These are phyloP conservation scores for Drechslera avenae DNA, from an alignment of 2,329 filamentous ascomycete species.

Conservation along the genomic window DNA sequence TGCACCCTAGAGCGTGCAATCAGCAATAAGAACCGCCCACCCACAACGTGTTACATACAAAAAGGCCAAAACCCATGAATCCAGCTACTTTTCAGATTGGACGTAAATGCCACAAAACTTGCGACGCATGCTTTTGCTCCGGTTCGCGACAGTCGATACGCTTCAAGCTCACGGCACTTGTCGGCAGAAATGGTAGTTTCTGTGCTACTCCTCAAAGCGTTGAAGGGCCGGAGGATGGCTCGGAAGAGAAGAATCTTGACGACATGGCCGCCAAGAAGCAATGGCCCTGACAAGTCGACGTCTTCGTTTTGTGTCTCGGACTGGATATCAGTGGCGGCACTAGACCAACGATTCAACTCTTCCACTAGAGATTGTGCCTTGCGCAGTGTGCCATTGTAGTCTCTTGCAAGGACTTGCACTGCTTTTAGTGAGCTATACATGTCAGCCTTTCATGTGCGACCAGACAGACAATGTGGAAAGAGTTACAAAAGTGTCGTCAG, in stretches of 20 bases:
- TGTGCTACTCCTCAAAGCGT: not conserved
- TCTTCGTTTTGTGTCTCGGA: not conserved
- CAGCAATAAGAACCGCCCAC: not conserved
- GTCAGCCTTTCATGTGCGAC: not conserved
- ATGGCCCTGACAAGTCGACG: not conserved
- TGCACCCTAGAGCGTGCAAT: not conserved
- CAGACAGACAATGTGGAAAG: not conserved
- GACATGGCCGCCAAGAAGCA: slow-evolving; percentile 1
- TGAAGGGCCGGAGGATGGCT: not conserved
- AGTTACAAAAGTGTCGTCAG: slow-evolving; percentile 1
- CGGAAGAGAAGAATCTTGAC: slow-evolving; percentile 4
- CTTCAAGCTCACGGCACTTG: not conserved
- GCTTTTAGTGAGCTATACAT: not conserved
- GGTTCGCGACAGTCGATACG: not conserved
- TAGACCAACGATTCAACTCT: not conserved
- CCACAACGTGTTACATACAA: not conserved
- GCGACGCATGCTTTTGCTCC: not conserved
- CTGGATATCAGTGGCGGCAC: not conserved
- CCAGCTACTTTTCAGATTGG: not conserved
- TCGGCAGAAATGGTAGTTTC: not conserved
- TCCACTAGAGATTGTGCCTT: slow-evolving; percentile 1
- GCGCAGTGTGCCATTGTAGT: not conserved
- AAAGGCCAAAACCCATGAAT: slow-evolving; percentile 3
- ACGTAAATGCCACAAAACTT: not conserved
- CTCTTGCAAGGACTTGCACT: not conserved